These are phyloP conservation scores for Aschersonia sp. DNA, from an alignment of 2,329 filamentous ascomycete genomes.

Conservation along the genomic window DNA sequence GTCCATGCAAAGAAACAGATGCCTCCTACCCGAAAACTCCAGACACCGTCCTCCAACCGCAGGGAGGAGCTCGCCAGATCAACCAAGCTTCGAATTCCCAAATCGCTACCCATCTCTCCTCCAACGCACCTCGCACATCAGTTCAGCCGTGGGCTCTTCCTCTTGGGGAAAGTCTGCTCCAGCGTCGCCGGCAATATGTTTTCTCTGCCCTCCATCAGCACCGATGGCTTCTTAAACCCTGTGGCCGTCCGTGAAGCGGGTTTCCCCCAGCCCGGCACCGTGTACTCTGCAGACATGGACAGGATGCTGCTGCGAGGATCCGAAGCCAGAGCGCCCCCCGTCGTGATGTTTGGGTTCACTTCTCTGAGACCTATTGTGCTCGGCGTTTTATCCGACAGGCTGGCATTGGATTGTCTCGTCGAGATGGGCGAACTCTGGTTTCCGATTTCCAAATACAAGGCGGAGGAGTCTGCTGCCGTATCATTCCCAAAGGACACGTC, in stretches of 20 bases:
- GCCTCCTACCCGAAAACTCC: no score
- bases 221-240: slow-evolving; percentile 15
- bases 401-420: slow-evolving; percentile 9
- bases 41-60: no score
- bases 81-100: no score
- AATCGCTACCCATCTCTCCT: neutral
- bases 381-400: slow-evolving; percentile 10
- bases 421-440: slow-evolving; percentile 12
- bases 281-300: slow-evolving; percentile 25
- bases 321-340: slow-evolving; percentile 21
- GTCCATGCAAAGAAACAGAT: no score
- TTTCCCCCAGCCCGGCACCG: slow-evolving; percentile 33
- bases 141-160: slow-evolving; percentile 40
- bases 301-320: slow-evolving; percentile 27
- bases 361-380: slow-evolving; percentile 31
- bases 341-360: slow-evolving; percentile 36
- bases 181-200: slow-evolving; percentile 33
- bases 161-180: slow-evolving; percentile 29
- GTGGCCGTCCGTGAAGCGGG: slow-evolving; percentile 16
- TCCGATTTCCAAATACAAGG: slow-evolving; percentile 13
- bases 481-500: neutral
- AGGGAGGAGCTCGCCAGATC: no score
- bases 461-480: slow-evolving; percentile 16
- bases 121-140: slow-evolving; percentile 5
- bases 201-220: slow-evolving; percentile 31